phyloP scores from a whole-genome alignment of 495 filamentous ascomycete species.

The Apodospora peruviana region DNA sequence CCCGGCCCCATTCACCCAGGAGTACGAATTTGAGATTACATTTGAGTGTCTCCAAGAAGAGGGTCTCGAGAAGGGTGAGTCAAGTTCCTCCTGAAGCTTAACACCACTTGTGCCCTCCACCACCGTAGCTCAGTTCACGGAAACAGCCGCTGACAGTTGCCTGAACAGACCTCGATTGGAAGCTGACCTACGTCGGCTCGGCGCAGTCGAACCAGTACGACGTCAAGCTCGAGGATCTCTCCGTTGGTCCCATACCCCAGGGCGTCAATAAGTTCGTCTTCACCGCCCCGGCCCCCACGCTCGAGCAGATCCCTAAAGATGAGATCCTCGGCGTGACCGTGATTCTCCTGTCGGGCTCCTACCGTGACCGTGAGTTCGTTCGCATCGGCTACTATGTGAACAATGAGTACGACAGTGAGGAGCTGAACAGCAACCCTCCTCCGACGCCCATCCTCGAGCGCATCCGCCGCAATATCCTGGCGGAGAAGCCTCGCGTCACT shows the following conservation, averaged over 20 bases:
- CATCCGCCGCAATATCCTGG: constrained; percentile 84
- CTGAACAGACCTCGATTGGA: constrained; percentile 91
- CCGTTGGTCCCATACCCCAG: constrained; percentile 92
- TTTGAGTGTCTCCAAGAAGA: constrained; percentile 83
- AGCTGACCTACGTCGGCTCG: constrained; percentile 96
- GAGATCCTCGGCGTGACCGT: constrained; percentile 97
- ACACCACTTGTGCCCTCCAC: background rate
- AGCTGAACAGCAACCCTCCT: constrained; percentile 80
- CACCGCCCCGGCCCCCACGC: constrained; percentile 87
- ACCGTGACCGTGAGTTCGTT: constrained; percentile 94
- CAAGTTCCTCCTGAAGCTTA: background rate
- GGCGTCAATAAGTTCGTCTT: constrained; percentile 99
- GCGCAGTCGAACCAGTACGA: constrained; percentile 97
- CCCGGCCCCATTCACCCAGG: constrained; percentile 79
- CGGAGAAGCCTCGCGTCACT: constrained; percentile 95
- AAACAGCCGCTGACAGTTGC: too few species aligned
- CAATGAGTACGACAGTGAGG: constrained; percentile 94
- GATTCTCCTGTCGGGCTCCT: constrained; percentile 92
- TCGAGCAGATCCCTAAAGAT: constrained; percentile 80
- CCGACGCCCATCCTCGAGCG: constrained; percentile 87
- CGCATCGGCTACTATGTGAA: constrained; percentile 99
- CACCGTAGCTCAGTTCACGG: too few species aligned
- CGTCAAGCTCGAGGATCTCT: constrained; percentile 93
- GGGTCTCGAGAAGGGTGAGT: constrained; percentile 76
- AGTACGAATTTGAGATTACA: constrained; percentile 96